A percentile compares a stretch with the other conserved stretches of the same genome.
Conservation (phyloP, 2,329 filamentous ascomycete species). For the Rachicladosporium sp. region DNA sequence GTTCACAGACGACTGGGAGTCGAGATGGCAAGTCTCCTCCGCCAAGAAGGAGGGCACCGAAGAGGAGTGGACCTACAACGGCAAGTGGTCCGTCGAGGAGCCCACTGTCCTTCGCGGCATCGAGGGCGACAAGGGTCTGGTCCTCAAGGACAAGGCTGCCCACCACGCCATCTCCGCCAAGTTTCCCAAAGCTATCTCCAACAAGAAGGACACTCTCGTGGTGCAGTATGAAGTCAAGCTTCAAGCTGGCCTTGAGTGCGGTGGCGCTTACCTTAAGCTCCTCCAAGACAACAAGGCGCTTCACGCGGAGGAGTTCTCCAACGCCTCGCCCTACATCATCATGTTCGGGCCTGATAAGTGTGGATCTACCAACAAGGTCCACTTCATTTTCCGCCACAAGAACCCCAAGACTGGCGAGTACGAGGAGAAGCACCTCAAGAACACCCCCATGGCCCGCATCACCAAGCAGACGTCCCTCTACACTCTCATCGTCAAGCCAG, state of each 20-base stretch:
- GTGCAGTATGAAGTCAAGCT: constrained; percentile 99
- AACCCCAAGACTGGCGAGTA: constrained; percentile 99
- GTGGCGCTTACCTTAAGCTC: constrained; percentile 98
- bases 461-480: constrained; percentile 89
- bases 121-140: constrained; percentile 87
- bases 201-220: constrained; percentile 93
- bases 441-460: constrained; percentile 73
- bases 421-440: constrained; percentile 95
- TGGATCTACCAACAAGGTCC: constrained; percentile 92
- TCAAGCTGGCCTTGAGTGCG: constrained; percentile 91
- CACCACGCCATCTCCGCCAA: constrained; percentile 99
- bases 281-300: constrained; percentile 95
- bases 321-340: constrained; percentile 94
- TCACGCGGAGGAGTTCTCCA: constrained; percentile 94
- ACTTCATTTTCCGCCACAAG: constrained; percentile 99
- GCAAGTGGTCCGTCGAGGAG: constrained; percentile 95
- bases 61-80: constrained; percentile 88
- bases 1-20: constrained; percentile 93
- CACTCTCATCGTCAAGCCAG: constrained; percentile 89
- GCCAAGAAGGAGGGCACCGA: constrained; percentile 93
- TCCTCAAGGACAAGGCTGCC: constrained; percentile 94
- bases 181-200: constrained; percentile 91
- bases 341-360: constrained; percentile 99
- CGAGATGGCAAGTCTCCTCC: constrained; percentile 84
- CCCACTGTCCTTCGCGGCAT: constrained; percentile 82